phyloP scores from a whole-genome alignment of 2,329 filamentous ascomycete genomes.

The Claviceps purpurea region DNA sequence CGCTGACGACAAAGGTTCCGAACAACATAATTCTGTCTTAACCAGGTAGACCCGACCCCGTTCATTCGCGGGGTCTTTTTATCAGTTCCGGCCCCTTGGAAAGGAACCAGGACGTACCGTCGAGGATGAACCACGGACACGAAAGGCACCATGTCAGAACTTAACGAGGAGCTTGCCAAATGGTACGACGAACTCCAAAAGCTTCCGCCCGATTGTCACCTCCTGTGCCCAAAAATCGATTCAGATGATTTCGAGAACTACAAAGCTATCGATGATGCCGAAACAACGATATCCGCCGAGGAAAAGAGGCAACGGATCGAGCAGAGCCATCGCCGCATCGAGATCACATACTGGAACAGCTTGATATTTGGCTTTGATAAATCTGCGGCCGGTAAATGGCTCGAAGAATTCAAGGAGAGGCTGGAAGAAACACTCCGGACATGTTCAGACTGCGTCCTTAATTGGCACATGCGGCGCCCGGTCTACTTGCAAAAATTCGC shows the following conservation, averaged over 20 bases:
- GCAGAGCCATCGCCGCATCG: constrained; percentile 40
- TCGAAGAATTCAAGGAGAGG: constrained; percentile 43
- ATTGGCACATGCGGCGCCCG: constrained; percentile 59
- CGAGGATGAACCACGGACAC: constrained; percentile 2
- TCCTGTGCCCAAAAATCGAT: constrained; percentile 53
- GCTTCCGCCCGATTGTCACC: constrained; percentile 40
- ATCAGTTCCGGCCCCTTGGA: not conserved
- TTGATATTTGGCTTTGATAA: constrained; percentile 55
- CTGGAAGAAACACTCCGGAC: constrained; percentile 45
- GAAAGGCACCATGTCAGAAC: constrained; percentile 22
- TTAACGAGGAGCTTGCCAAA: constrained; percentile 26
- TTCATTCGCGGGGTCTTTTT: not conserved
- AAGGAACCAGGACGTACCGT: not conserved
- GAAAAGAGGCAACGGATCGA: constrained; percentile 41
- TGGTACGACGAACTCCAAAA: constrained; percentile 30
- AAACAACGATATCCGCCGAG: constrained; percentile 33
- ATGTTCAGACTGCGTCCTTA: constrained; percentile 59
- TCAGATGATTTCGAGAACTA: constrained; percentile 54
- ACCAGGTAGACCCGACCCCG: not conserved
- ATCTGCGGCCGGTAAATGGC: constrained; percentile 44
- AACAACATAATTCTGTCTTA: not conserved
- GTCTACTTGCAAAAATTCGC: constrained; percentile 48
- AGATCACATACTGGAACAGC: constrained; percentile 53
- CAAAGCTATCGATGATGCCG: constrained; percentile 31
- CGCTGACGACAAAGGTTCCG: not conserved